Percentiles rank a stretch among this genome's conserved stretches.
phyloP scores from a whole-genome alignment of 371 early-diverging fungal species.

The Haplosporangium sp. region DNA sequence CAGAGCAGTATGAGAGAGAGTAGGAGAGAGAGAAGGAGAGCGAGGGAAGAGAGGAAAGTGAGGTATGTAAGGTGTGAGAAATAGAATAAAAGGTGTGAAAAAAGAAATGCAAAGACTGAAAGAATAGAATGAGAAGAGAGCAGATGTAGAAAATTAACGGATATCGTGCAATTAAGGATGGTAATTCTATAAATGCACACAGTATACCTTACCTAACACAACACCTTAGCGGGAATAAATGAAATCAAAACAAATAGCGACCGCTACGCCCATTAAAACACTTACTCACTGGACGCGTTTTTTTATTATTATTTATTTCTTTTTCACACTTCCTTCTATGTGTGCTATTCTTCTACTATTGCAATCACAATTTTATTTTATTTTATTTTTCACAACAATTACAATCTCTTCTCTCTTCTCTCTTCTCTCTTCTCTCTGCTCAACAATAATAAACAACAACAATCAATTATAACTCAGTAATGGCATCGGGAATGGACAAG shows the following conservation, averaged over 20 bases:
- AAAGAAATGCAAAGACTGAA: constrained; percentile 3
- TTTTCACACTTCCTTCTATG: neutral
- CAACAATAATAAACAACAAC: neutral
- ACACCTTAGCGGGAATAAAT: neutral
- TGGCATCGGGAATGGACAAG: constrained; percentile 44
- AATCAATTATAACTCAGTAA: neutral
- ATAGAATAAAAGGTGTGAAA: neutral
- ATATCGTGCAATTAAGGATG: neutral
- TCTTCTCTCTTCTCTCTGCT: neutral
- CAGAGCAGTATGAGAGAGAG: neutral
- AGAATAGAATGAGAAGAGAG: neutral
- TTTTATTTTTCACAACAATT: neutral
- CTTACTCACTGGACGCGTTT: neutral
- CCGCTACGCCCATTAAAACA: neutral
- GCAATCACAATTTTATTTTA: neutral
- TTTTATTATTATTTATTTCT: neutral
- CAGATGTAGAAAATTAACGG: neutral
- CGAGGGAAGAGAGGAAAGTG: neutral
- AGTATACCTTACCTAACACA: neutral
- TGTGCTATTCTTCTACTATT: neutral
- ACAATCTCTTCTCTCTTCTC: neutral
- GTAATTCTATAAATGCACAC: neutral
- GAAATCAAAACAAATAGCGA: constrained; percentile 4
- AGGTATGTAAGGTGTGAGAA: neutral
- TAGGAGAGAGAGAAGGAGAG: neutral